Base-by-base conservation (phyloP, 2,329 filamentous ascomycete species). In the Sphaceloma murrayae region DNA sequence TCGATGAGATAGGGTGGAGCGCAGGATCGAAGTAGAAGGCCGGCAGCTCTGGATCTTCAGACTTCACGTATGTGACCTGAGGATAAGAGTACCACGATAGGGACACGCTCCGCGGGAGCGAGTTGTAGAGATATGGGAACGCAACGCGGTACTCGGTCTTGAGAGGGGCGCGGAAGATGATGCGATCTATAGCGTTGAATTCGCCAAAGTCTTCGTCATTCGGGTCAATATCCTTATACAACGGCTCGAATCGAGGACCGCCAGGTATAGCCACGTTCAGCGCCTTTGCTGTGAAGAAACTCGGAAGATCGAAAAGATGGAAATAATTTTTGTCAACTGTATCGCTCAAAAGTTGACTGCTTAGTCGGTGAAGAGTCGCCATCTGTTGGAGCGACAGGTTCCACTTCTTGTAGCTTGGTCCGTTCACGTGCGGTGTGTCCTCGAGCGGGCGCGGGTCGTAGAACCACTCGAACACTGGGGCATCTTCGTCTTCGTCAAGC, bases 161-260 rank as follows among this genome's bases (percentile, higher is more conserved):
- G 52, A 96, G 93, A 1, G 89, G 88, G 34, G 84, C 82, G 52
- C 91, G 83, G 73, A 98, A 98, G 54, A 98, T 98, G 65, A 98
- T 98, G 54, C 93, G 85, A 58, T 98, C 91, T 56, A 98, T 98
- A 24, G 91, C 91, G 59, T 98, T 98, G 73, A 98, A 98, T 64
- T 98, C 91, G 64, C 91, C 91, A 65, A 98, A 98, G 59, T 98
- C 91, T 63, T 98, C 91, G 54, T 96, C 89, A 56, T 98, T 98
- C 2, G 91, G 91, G 62, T 98, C 88, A 49, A 98, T 88, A 56
- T 98, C 91, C 66, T 98, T 98, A 72, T 95, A 98, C 14, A 98
- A 64, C 17, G 91, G 91, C 64, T 98, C 91, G 52, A 98, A 98
- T 21, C 91, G 80, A 49, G 91, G 91, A 7, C 91, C 93, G 60